phyloP scores from a whole-genome alignment of 2,329 filamentous ascomycete genomes.

The Fonsecaea pugnacius region DNA sequence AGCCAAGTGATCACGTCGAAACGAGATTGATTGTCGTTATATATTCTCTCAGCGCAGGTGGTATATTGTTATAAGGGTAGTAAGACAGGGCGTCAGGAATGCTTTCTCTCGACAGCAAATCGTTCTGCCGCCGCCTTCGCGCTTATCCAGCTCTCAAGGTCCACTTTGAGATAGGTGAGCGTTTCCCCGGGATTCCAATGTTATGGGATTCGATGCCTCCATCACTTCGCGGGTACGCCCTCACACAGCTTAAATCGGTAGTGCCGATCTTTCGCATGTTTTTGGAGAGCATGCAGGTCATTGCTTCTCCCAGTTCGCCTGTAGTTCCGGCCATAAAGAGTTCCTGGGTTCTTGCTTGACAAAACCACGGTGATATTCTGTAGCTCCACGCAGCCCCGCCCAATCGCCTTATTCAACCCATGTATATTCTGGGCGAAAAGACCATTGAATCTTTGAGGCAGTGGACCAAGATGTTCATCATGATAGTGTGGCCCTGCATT shows the following conservation, averaged over 20 bases:
- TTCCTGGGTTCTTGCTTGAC: conserved; percentile 32
- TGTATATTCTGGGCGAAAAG: not conserved
- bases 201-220: conserved; percentile 43
- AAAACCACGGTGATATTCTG: not conserved
- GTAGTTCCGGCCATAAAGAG: conserved; percentile 46
- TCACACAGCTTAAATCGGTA: no score
- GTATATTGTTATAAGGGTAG: not conserved
- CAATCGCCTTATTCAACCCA: not conserved
- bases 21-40: not conserved
- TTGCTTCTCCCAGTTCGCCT: conserved; percentile 46
- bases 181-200: conserved; percentile 37
- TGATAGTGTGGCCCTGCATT: not conserved
- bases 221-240: conserved; percentile 47
- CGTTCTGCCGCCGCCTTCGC: conserved; percentile 46
- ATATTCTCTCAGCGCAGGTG: not conserved
- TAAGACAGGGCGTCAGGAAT: conserved; percentile 44
- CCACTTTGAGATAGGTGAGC: conserved; percentile 45
- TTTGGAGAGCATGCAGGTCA: conserved; percentile 48
- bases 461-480: not conserved
- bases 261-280: no score
- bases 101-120: conserved; percentile 45
- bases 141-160: conserved; percentile 47
- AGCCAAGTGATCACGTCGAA: not conserved
- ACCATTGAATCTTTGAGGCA: not conserved
- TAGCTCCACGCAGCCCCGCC: not conserved